Evolutionary conservation across 768 basidiomycete species (phyloP), one percentile per base, ranked within the genome.

Genomic region (Lentinula boryana): DNA sequence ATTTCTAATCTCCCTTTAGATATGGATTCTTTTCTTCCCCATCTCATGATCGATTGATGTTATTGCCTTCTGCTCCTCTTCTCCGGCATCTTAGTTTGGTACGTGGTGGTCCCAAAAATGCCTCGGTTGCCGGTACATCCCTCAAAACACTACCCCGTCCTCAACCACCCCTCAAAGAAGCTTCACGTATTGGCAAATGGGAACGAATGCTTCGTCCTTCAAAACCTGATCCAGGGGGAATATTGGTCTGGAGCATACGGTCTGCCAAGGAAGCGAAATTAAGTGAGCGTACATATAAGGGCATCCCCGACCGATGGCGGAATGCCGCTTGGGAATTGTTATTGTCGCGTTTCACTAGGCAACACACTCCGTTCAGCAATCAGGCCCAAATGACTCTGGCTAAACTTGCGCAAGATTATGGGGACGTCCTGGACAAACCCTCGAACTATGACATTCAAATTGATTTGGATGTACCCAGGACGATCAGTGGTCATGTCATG

Each of bases 231-330:
- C 69, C 74, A 8, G 95, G 95, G 35, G 87, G 87, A 9, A 77
- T 87, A 13, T 78, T 85, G 43, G 71, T 76, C 12, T 98, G 95
- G 95, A 72, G 70, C 36, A 76, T 95, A 67, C 84, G 82, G 52
- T 67, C 80, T 23, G 78, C 77, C 16, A 93, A 89, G 73, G 84
- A 80, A 65, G 76, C 69, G 67, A 95, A 90, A 72, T 78, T 90
- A 18, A 81, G 88, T 35, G 74, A 83, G 64, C 81, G 96, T 33
- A 84, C 88, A 56, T 98, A 92, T 79, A 99, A 99, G 70, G 97
- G 97, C 60, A 87, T 98, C 33, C 97, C 97, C 2, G 96, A 98
- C 73, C 83, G 95, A 53, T 99, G 97, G 97, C 81, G 97, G 44
- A 78, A 84, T 55, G 96, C 93, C 4, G 93, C 87, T 0, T 99